Evolutionary conservation across 1,284 basidiomycete genomes (phyloP), one percentile per base, ranked within the genome.

Genomic region (Cryptococcus maquisensis): DNA sequence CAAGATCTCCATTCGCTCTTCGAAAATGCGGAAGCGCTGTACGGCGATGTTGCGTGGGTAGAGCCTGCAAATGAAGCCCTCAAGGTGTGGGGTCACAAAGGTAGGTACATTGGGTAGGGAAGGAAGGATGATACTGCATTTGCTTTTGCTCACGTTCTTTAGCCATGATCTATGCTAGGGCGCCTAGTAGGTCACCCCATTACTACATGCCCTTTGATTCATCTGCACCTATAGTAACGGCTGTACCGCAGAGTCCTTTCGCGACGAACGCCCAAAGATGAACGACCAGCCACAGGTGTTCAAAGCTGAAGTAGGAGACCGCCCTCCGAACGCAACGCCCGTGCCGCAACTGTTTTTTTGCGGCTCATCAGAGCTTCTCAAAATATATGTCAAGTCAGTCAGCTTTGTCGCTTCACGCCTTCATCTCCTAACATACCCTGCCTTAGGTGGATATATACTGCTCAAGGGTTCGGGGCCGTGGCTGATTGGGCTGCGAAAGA

Each of bases 161-260:
- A 93, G 93, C 91, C 38, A 86, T 98, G 64, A 86, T 98, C 1
- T 97, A 97, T 62, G 91, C 92, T 44, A 85, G 94, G 58, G 93
- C 94, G 21, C 89, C 90, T 4, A 77, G 73, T 72, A 38, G 58
- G 68, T 62, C 43, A 62, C 67, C 16, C 66, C 21, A 15, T 42
- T 69, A 56, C 58, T 60, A 37, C 69, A 67, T 5, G 13, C n/a
- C 42, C 15, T 15, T 44, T 15, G 24, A 64, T 63, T 38, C 56
- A 36, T 63, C 64, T 41, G 59, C 60, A 9, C 63, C 59, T 18
- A 16, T 71, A 48, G 63, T 43, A 50, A 35, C 61, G 49, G 47
- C 54, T 64, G 10, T 55, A 39, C n/a, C 28, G 10, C 37, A 38
- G 15, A 43, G 26, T 3, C 24, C 15, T 24, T 39, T 28, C 62